Evolutionary conservation across 495 filamentous ascomycete genomes (phyloP).

Genomic region (Ramalina peruviana): DNA sequence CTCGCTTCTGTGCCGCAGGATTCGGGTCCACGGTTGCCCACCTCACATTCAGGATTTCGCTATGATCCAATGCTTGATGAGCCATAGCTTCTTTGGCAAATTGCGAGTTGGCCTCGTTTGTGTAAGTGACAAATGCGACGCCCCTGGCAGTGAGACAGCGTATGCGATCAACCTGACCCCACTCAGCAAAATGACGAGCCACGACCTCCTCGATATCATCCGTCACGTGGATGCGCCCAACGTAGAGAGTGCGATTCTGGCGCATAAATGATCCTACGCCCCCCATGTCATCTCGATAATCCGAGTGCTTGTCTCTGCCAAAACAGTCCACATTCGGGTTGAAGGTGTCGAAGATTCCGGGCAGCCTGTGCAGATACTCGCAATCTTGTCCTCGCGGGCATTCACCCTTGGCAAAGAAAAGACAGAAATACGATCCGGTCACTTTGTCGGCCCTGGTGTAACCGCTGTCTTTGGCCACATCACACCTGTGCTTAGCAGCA

Average conservation of each 20-base stretch:
- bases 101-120: slow-evolving; percentile 70
- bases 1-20: slow-evolving; percentile 83
- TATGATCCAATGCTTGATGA: slow-evolving; percentile 72
- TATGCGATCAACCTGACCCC: slow-evolving; percentile 79
- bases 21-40: slow-evolving; percentile 98
- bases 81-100: slow-evolving; percentile 92
- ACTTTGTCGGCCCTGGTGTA: slow-evolving; percentile 81
- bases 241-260: slow-evolving; percentile 68
- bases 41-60: slow-evolving; percentile 85
- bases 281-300: slow-evolving; percentile 94
- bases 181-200: slow-evolving; percentile 82
- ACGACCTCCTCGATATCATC: slow-evolving; percentile 98
- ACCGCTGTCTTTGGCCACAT: slow-evolving; percentile 65
- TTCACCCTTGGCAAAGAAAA: slow-evolving; percentile 75
- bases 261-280: slow-evolving; percentile 83
- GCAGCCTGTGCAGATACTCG: slow-evolving; percentile 85
- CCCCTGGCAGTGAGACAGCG: slow-evolving; percentile 83
- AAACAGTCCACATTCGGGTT: slow-evolving; percentile 89
- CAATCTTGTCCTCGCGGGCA: slow-evolving; percentile 83
- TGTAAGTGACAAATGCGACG: slow-evolving; percentile 84
- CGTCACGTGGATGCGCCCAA: slow-evolving; percentile 87
- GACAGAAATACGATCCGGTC: slow-evolving; percentile 73
- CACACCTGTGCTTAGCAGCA: slow-evolving; percentile 65
- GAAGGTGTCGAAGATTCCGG: slow-evolving; percentile 68
- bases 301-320: slow-evolving; percentile 71